These are phyloP conservation scores for Phlyctochytrium arcticum DNA, from an alignment of 192 early-diverging fungal genomes.

Conservation along the genomic window DNA sequence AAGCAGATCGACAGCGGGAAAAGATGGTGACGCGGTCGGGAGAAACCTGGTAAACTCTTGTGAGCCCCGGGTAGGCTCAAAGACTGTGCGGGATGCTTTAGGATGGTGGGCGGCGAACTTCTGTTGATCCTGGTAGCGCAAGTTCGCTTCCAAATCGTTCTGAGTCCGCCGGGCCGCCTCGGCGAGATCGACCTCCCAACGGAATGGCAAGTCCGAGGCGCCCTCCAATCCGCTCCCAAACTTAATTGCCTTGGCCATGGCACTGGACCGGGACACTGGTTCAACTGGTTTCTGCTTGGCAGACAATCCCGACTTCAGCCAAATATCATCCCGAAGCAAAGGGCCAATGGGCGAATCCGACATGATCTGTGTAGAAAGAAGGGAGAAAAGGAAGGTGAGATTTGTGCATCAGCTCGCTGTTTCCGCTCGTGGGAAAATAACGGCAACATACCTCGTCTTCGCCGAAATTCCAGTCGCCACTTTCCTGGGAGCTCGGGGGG, in stretches of 20 bases:
- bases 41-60: not conserved
- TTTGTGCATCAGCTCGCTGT: not conserved
- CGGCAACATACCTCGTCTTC: not conserved
- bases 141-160: not conserved
- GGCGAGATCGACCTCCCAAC: not conserved
- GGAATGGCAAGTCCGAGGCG: not conserved
- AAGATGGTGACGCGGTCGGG: not conserved
- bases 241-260: too few relatives aligned
- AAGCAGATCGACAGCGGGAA: not conserved
- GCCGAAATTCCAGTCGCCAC: not conserved
- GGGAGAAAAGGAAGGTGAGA: not conserved
- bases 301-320: not conserved
- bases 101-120: not conserved
- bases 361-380: not conserved
- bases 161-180: not conserved
- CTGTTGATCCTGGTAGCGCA: not conserved
- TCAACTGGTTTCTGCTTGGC: too few relatives aligned
- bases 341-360: not conserved
- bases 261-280: too few relatives aligned
- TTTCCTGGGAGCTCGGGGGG: not conserved
- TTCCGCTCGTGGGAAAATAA: not conserved
- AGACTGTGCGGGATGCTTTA: not conserved
- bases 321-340: not conserved
- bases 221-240: too few relatives aligned
- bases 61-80: not conserved